These are phyloP conservation scores for Hyaloscypha finlandica DNA, from an alignment of 495 filamentous ascomycete genomes.

Conservation along the genomic window DNA sequence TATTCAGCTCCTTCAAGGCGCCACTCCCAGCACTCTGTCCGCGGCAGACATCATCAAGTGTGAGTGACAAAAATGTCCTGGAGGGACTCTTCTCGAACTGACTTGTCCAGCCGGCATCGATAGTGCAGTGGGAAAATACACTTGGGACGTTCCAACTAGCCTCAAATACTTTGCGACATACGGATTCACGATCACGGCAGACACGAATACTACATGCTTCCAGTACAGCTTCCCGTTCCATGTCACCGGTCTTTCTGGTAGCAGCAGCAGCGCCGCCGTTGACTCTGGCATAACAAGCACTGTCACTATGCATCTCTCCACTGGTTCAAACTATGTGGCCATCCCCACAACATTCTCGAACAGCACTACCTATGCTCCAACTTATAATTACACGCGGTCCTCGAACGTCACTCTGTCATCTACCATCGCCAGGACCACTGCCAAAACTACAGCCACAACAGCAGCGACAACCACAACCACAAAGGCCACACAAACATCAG, in stretches of 20 bases:
- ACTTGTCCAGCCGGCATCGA: conserved; percentile 22
- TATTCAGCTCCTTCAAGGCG: conserved; percentile 29
- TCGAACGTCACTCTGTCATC: conserved; percentile 18
- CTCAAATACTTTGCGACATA: conserved; percentile 15
- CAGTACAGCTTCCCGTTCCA: conserved; percentile 31
- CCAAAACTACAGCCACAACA: not conserved
- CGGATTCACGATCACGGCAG: conserved; percentile 23
- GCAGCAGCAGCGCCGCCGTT: not conserved
- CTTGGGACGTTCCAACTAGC: conserved; percentile 20
- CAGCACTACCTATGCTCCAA: conserved; percentile 1
- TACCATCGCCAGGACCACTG: not conserved
- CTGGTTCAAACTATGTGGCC: not conserved
- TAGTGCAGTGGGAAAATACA: conserved; percentile 18
- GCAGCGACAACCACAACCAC: not conserved
- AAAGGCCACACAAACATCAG: not conserved
- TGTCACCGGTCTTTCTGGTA: conserved; percentile 20
- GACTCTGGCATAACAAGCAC: conserved; percentile 6
- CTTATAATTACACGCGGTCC: conserved; percentile 1
- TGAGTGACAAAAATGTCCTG: not conserved
- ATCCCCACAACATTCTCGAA: not conserved
- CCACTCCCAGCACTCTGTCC: conserved; percentile 10
- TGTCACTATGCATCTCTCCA: conserved; percentile 8
- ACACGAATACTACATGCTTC: conserved; percentile 25
- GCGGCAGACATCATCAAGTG: conserved; percentile 9
- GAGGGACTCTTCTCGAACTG: not conserved